A percentile compares a stretch with the other conserved stretches of the same genome.
These are phyloP conservation scores for Kodamaea lidongshanica DNA, from an alignment of 805 yeast genomes.

Conservation along the genomic window DNA sequence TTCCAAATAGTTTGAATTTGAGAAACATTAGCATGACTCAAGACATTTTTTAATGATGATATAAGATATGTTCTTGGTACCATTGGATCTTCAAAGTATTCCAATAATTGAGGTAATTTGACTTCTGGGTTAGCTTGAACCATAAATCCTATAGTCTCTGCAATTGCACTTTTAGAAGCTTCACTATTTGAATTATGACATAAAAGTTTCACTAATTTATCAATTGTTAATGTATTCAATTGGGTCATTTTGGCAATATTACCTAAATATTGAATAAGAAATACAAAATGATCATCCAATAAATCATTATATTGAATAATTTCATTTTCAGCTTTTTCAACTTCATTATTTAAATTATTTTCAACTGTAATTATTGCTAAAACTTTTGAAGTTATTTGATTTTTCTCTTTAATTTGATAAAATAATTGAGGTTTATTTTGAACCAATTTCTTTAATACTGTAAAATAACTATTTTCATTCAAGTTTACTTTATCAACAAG, in stretches of 20 bases:
- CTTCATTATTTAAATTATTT: constrained; percentile 14
- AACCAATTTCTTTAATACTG: constrained; percentile 6
- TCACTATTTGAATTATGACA: constrained; percentile 8
- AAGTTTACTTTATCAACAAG: constrained; percentile 1
- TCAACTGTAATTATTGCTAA: constrained; percentile 24
- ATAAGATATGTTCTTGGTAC: constrained; percentile 7
- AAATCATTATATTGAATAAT: constrained; percentile 35
- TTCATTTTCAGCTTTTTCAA: constrained; percentile 16
- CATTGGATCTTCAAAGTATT: constrained; percentile 5
- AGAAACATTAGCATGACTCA: constrained; percentile 10
- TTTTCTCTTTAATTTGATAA: too few species aligned
- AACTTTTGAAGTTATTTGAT: constrained; percentile 13
- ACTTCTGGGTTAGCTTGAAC: constrained; percentile 5
- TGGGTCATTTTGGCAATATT: constrained; percentile 4
- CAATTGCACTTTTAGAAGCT: constrained; percentile 7
- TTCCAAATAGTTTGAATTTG: constrained; percentile 22
- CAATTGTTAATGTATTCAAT: constrained; percentile 19
- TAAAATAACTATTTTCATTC: constrained; percentile 2
- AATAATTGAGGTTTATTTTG: constrained; percentile 8
- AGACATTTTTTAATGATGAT: constrained; percentile 16
- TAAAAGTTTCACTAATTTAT: constrained; percentile 24
- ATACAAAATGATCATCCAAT: constrained; percentile 43
- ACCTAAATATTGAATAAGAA: background rate
- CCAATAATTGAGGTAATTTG: constrained; percentile 5
- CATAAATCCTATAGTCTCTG: constrained; percentile 9